Base-by-base conservation (phyloP, 495 filamentous ascomycete genomes). In the Geopyxis carbonaria region DNA sequence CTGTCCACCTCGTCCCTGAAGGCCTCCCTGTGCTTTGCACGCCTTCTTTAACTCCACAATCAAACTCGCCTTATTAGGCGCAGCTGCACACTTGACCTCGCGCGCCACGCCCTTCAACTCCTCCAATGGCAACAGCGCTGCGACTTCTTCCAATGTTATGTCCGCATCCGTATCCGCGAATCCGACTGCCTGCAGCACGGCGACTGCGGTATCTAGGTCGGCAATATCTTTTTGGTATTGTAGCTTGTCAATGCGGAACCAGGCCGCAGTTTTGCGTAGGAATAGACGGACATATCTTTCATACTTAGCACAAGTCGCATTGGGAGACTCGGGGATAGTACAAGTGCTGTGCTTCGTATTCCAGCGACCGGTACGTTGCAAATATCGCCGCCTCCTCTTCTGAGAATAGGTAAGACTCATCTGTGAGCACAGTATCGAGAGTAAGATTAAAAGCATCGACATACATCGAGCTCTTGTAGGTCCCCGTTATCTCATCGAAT, bases 371-470 rank as follows among this genome's bases (percentile, higher is more conserved):
- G 83, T 87, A 97, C 33, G 73, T 61, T 11, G 64, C 58, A 57
- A 97, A 94, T 0, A 94, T 68, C 30, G 68, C 61, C 57, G 70
- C 72, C 57, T 97, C 89, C 11, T 73, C 73, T 46, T 73, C 71
- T 49, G 82, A 68, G 55, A 95, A 97, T 9, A 97, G 62, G 56
- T 93, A 83, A 2, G 72, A 66, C 54, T 97, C 89, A 32, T 94
- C 86, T 33, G 78, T 75, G 4, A 97, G 63, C 15, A 95, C 87
- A 2, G 84, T 95, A 43, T 85, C 75, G 30, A 97, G 65, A 13
- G 86, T 84, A 11, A 94, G 62, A 57, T 93, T 93, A 67, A 97
- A 97, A 14, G 87, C 89, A 59, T 97, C 87, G 11, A 94, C 84
- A 48, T 97, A 97, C 38, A 97, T 85, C 3, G 89, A 95, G 48